Conservation (phyloP, 192 early-diverging fungal species). For the Rhizophagus sp. region DNA sequence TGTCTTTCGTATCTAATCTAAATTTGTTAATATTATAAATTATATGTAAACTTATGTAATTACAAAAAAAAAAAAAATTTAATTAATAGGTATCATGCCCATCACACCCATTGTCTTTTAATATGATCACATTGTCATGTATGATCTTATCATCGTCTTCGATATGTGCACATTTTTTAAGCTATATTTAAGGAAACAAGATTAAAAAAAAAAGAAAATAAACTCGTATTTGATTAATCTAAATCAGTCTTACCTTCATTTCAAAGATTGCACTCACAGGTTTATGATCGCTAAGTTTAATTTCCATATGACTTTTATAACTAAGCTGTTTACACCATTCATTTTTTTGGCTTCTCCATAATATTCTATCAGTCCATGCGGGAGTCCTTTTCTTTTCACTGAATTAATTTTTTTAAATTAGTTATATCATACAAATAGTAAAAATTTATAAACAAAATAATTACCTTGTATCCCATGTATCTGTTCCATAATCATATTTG, state of each 20-base stretch:
- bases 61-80: background rate
- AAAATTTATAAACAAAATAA: background rate
- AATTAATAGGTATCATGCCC: background rate
- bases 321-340: conserved; percentile 49
- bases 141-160: background rate
- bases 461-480: conserved; percentile 76
- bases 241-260: conserved; percentile 46
- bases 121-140: background rate
- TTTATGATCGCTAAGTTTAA: conserved; percentile 87
- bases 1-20: no score
- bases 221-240: no score
- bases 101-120: conserved; percentile 1
- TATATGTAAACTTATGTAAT: background rate
- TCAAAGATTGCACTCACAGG: conserved; percentile 77
- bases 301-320: conserved; percentile 64
- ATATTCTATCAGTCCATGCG: conserved; percentile 92
- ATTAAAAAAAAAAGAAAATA: no score
- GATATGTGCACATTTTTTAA: background rate
- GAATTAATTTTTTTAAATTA: background rate
- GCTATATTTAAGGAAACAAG: background rate
- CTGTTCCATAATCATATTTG: conserved; percentile 88
- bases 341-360: conserved; percentile 74
- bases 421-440: no score
- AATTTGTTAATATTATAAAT: no score
- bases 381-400: conserved; percentile 81